Conservation (phyloP, 495 filamentous ascomycete species). For the Hypoxylon crocopeplum region DNA sequence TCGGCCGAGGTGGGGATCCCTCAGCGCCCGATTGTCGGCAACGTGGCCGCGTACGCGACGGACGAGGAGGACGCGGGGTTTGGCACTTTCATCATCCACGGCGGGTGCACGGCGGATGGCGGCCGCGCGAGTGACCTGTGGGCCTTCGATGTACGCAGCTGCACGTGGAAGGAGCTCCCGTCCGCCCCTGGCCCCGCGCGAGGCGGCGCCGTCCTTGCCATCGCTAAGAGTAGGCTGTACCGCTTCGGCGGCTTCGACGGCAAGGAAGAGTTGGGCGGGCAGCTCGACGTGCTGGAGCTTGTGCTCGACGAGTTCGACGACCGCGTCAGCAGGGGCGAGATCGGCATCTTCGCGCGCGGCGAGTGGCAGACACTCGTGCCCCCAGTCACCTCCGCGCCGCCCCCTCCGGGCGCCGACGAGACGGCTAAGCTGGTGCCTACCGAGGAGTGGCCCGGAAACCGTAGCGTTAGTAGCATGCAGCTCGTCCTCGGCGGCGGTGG, state of each 20-base stretch:
- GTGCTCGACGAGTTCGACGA: constrained; percentile 57
- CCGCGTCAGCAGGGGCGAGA: constrained; percentile 48
- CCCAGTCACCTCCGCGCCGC: constrained; percentile 13
- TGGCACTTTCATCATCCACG: constrained; percentile 72
- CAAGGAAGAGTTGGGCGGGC: constrained; percentile 65
- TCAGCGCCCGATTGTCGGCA: constrained; percentile 56
- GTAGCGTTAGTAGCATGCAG: constrained; percentile 55
- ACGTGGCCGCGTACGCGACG: constrained; percentile 50
- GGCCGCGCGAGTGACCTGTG: constrained; percentile 68
- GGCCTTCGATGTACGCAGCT: constrained; percentile 67
- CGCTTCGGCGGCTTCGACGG: constrained; percentile 80
- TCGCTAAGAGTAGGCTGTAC: constrained; percentile 64
- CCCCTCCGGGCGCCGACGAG: constrained; percentile 34
- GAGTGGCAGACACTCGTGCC: constrained; percentile 47
- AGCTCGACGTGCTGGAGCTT: constrained; percentile 66
- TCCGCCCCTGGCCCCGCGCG: constrained; percentile 65
- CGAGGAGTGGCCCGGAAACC: constrained; percentile 49
- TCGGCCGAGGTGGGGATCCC: constrained; percentile 50
- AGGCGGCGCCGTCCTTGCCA: constrained; percentile 68
- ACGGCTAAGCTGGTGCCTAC: constrained; percentile 34
- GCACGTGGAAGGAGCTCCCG: constrained; percentile 67
- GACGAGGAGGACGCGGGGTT: constrained; percentile 57
- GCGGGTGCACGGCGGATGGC: constrained; percentile 65
- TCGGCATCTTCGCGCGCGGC: constrained; percentile 43
- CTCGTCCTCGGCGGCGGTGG: constrained; percentile 59